These are phyloP conservation scores for Pseudozyma hubeiensis DNA, from an alignment of 1,284 basidiomycete species.

Conservation along the genomic window DNA sequence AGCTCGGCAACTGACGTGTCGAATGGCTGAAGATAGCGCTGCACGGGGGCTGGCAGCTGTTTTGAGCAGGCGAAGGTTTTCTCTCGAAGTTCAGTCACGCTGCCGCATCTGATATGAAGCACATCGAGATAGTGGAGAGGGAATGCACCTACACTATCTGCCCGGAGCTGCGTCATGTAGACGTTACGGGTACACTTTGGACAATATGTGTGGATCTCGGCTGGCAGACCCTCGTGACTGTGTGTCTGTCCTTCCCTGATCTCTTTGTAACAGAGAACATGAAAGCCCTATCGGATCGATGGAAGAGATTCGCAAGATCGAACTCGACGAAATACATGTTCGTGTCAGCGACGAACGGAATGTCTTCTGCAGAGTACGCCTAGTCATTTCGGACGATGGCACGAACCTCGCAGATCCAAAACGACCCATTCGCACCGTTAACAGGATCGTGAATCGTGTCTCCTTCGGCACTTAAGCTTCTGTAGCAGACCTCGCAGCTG, in stretches of 20 bases:
- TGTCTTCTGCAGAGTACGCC: not conserved
- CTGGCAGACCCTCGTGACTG: constrained; percentile 2
- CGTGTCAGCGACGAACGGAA: constrained; percentile 1
- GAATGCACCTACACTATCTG: constrained; percentile 7
- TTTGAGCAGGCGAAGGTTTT: not conserved
- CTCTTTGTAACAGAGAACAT: constrained; percentile 41
- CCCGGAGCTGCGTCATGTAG: constrained; percentile 16
- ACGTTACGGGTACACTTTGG: constrained; percentile 4
- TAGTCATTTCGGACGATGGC: not conserved
- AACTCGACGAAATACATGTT: not conserved
- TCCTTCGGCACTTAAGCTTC: not conserved
- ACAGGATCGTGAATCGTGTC: too few species aligned
- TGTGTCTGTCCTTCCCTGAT: constrained; percentile 4
- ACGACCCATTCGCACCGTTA: not conserved
- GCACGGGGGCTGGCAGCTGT: constrained; percentile 15
- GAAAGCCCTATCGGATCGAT: constrained; percentile 21
- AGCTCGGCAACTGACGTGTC: constrained; percentile 14
- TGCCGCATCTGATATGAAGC: too few species aligned
- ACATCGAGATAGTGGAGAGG: too few species aligned
- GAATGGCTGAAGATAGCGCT: constrained; percentile 23
- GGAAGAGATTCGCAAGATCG: not conserved
- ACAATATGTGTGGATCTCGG: constrained; percentile 15
- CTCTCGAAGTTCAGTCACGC: too few species aligned
- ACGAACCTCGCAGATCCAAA: constrained; percentile 47
- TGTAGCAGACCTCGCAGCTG: constrained; percentile 36